These are phyloP conservation scores for Plicaturopsis crispa DNA, from an alignment of 768 basidiomycete species.

Conservation along the genomic window DNA sequence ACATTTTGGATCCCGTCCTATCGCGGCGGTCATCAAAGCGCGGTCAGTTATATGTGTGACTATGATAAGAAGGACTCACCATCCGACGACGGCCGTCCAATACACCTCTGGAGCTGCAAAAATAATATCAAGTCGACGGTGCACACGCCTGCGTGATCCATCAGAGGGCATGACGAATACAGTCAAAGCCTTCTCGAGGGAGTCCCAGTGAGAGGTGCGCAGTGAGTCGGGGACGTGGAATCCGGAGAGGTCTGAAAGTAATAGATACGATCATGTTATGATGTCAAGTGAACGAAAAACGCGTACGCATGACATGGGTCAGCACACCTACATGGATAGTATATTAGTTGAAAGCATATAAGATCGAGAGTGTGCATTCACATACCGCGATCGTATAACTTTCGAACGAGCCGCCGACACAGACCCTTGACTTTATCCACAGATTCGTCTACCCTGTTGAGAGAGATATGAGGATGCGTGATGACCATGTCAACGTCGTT, in stretches of 20 bases:
- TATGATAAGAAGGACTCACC: slow-evolving; percentile 34
- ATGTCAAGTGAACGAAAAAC: neutral
- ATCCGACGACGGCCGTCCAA: slow-evolving; percentile 86
- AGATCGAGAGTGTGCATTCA: too few species aligned
- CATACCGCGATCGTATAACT: slow-evolving; percentile 51
- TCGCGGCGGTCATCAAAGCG: neutral
- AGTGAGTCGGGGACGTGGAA: slow-evolving; percentile 50
- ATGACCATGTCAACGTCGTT: slow-evolving; percentile 91
- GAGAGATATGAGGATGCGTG: too few species aligned
- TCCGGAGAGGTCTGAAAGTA: slow-evolving; percentile 43
- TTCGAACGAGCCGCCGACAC: slow-evolving; percentile 49
- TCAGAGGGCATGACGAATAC: slow-evolving; percentile 60
- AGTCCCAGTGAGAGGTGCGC: slow-evolving; percentile 61
- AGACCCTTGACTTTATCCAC: slow-evolving; percentile 57
- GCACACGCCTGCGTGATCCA: slow-evolving; percentile 26
- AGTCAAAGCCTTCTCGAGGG: slow-evolving; percentile 79
- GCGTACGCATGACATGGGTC: slow-evolving; percentile 80
- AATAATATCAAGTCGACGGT: slow-evolving; percentile 80
- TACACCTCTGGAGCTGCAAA: slow-evolving; percentile 71
- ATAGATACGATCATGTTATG: neutral
- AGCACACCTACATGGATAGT: slow-evolving; percentile 44
- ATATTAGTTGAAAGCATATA: too few species aligned
- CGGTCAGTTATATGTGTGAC: neutral
- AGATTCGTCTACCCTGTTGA: too few species aligned
- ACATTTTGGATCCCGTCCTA: slow-evolving; percentile 88